Conservation (phyloP, 371 early-diverging fungal species). For the Actinomucor elegans region DNA sequence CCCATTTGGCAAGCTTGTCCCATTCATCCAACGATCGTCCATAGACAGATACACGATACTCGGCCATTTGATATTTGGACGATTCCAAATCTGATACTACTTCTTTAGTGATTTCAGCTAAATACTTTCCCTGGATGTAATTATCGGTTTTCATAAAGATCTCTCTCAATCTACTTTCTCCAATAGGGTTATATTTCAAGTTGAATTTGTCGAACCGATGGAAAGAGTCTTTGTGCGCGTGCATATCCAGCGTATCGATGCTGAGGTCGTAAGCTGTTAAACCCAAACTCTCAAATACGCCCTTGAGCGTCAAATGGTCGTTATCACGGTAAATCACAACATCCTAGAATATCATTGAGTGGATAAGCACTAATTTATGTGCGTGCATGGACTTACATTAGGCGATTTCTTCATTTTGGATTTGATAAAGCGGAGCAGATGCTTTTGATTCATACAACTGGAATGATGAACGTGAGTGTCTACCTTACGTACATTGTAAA, state of each 20-base stretch:
- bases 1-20: constrained; percentile 96
- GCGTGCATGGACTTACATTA: constrained; percentile 48
- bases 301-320: constrained; percentile 66
- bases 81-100: constrained; percentile 93
- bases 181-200: constrained; percentile 96
- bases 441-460: constrained; percentile 98
- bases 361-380: background rate
- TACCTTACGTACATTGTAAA: constrained; percentile 98
- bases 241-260: constrained; percentile 98
- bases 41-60: constrained; percentile 93
- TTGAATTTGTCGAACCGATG: constrained; percentile 98
- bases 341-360: constrained; percentile 38
- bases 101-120: constrained; percentile 96
- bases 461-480: constrained; percentile 99
- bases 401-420: constrained; percentile 87
- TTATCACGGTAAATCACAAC: constrained; percentile 77
- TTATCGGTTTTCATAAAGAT: constrained; percentile 98
- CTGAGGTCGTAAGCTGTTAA: constrained; percentile 95
- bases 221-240: constrained; percentile 85
- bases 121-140: constrained; percentile 85
- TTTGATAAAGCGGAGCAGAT: constrained; percentile 97
- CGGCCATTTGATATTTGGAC: constrained; percentile 94
- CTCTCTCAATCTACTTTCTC: constrained; percentile 75
- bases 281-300: constrained; percentile 93
- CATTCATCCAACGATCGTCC: constrained; percentile 82